Evolutionary conservation across 2,329 filamentous ascomycete genomes (phyloP).

Genomic region (Colletotrichum zoysiae): DNA sequence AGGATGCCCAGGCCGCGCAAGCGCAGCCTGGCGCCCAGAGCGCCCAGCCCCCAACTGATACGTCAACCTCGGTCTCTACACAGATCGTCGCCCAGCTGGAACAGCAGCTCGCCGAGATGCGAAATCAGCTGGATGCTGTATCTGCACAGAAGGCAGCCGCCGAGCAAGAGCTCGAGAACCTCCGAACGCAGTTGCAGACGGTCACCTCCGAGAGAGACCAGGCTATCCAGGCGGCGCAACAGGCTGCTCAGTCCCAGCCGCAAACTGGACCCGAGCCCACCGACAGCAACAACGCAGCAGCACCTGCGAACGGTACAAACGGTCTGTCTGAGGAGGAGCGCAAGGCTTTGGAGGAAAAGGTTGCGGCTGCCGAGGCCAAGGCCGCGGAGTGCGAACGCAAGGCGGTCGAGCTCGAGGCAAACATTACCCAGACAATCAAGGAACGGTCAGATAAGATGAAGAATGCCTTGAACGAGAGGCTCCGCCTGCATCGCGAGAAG

Average conservation of each 20-base stretch:
- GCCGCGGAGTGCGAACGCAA: conserved; percentile 75
- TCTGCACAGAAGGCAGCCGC: conserved; percentile 76
- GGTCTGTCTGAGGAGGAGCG: conserved; percentile 69
- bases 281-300: not conserved
- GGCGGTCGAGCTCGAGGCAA: conserved; percentile 73
- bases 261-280: conserved; percentile 26
- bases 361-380: conserved; percentile 70
- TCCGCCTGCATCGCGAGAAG: conserved; percentile 73
- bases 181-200: conserved; percentile 71
- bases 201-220: conserved; percentile 75
- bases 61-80: conserved; percentile 56
- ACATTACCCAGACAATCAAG: conserved; percentile 71
- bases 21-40: conserved; percentile 52
- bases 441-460: conserved; percentile 78
- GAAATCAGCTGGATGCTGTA: conserved; percentile 74
- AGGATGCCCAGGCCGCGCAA: conserved; percentile 51
- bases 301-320: conserved; percentile 40
- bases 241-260: conserved; percentile 43
- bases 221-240: conserved; percentile 58
- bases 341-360: conserved; percentile 68
- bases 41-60: conserved; percentile 47
- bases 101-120: conserved; percentile 61
- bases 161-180: conserved; percentile 70
- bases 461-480: conserved; percentile 74
- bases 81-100: conserved; percentile 64